Conservation (phyloP, 345 rosid species). For the Eucalyptus pauciflora region DNA sequence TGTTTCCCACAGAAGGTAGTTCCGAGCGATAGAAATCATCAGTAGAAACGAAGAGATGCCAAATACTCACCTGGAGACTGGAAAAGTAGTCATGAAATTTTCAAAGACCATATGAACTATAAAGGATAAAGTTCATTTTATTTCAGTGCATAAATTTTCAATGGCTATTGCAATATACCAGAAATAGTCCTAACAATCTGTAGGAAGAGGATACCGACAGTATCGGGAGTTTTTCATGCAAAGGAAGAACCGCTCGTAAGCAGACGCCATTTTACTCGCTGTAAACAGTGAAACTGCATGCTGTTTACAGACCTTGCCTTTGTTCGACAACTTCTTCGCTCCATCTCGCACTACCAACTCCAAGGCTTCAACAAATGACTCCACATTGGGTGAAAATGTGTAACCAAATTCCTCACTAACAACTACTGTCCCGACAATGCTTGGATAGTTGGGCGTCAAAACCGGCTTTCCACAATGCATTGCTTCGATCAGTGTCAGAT, state of each 20-base stretch:
- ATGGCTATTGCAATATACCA: neutral
- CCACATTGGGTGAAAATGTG: constrained; percentile 60
- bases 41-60: neutral
- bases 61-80: neutral
- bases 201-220: constrained; percentile 52
- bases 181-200: constrained; percentile 16
- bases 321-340: constrained; percentile 20
- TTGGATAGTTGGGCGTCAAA: constrained; percentile 54
- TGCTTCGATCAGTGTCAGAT: constrained; percentile 57
- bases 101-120: neutral
- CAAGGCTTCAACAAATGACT: constrained; percentile 46
- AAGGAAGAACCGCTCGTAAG: constrained; percentile 70
- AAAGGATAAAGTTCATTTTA: neutral
- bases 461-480: constrained; percentile 73
- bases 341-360: constrained; percentile 40
- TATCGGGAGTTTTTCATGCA: constrained; percentile 52
- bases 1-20: neutral
- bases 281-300: constrained; percentile 45
- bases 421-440: constrained; percentile 57
- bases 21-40: neutral
- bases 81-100: neutral
- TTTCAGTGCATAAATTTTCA: neutral
- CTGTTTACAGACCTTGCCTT: constrained; percentile 36
- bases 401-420: constrained; percentile 40
- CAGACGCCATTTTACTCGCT: constrained; percentile 58